Base-by-base conservation (phyloP, 2,329 filamentous ascomycete species). In the Periglandula ipomoeae region DNA sequence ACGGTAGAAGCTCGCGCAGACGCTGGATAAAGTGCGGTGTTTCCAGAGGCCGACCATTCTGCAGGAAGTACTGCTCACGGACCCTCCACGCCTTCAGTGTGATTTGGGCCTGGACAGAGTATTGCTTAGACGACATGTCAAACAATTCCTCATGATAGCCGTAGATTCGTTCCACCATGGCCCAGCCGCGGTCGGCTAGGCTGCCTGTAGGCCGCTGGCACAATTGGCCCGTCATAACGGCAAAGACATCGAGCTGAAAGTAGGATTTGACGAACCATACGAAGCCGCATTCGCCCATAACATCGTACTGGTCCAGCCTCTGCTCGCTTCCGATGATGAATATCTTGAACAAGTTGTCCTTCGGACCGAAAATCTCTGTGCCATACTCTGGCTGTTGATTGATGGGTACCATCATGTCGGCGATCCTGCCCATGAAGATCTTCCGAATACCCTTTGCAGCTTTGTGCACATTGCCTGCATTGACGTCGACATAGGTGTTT, bases 331-430 rank as follows among this genome's bases (percentile, higher is more conserved):
- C 65, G 38, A 70, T 66, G 20, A 81, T 56, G 1, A 76, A 68
- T 13, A 80, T 64, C 55, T 74, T 75, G 66, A 81, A 81, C 7
- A 79, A 62, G 47, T 76, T 75, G 56, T 81, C 77, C 41, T 72
- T 70, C 19, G 68, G 61, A 19, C 67, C 69, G 30, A 69, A 66
- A 8, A 77, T 68, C 54, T 80, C 76, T 2, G 66, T 70, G 8
- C 70, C 70, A 63, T 69, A 74, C 55, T 76, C 74, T 0, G 72
- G 66, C 39, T 71, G 70, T 19, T 74, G 66, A 34, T 64, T 65
- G 52, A 73, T 65, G 0, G 75, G 73, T 5, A 69, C 62, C 40
- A 76, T 60, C 46, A 80, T 63, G 43, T 73, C 68, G 23, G 64
- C 59, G 44, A 81, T 61, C 55, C 76, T 79, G n/a, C 66, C 59